Conservation (phyloP, 257 asterid species). For the Solanum sitiens region DNA sequence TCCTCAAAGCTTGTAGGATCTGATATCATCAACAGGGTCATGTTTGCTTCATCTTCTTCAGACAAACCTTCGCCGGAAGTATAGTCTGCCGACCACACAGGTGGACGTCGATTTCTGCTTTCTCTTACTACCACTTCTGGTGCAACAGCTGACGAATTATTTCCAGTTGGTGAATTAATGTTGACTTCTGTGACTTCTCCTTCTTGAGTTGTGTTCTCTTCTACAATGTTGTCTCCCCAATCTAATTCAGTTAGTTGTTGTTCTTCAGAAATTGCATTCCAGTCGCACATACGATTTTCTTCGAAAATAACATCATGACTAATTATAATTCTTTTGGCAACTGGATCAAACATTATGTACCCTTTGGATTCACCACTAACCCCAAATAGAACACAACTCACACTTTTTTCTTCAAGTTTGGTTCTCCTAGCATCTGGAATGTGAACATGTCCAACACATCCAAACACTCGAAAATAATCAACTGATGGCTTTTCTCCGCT, state of each 20-base stretch:
- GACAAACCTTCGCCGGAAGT: too few species aligned
- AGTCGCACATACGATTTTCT: background rate
- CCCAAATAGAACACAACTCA: background rate
- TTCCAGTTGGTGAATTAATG: too few species aligned
- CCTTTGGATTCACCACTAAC: background rate
- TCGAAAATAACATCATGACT: too few species aligned
- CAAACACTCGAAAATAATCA: too few species aligned
- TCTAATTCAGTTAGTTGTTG: background rate
- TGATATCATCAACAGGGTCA: too few species aligned
- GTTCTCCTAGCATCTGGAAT: background rate
- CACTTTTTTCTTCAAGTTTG: background rate
- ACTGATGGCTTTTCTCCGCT: too few species aligned
- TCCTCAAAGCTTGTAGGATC: too few species aligned
- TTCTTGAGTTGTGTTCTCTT: background rate
- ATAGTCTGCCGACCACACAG: background rate
- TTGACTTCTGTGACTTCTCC: background rate
- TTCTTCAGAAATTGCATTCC: too few species aligned
- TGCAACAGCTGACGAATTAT: background rate
- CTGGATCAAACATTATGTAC: background rate
- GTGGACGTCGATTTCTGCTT: background rate
- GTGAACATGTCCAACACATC: too few species aligned
- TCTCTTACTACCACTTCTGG: background rate
- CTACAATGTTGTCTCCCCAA: background rate
- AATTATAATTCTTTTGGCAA: too few species aligned
- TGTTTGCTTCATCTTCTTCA: too few species aligned